phyloP scores from a whole-genome alignment of 2,329 filamentous ascomycete genomes.

The Podosphaera xanthii region DNA sequence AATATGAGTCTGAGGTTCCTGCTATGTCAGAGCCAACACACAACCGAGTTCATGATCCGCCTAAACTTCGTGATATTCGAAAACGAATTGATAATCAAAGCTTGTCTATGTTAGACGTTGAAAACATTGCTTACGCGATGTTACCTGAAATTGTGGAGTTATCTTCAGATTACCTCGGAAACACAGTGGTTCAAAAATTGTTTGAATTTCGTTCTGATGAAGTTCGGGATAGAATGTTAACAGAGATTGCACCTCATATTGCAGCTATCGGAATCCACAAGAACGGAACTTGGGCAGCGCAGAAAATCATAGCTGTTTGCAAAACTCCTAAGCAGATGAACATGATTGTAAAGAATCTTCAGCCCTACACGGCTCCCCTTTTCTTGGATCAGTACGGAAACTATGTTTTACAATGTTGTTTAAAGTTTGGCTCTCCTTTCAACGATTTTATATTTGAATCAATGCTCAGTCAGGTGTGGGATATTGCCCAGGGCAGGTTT shows the following conservation, averaged over 20 bases:
- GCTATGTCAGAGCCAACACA: conserved; percentile 71
- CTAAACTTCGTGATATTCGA: conserved; percentile 80
- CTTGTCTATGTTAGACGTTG: conserved; percentile 66
- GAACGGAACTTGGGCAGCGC: conserved; percentile 96
- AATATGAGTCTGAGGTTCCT: conserved; percentile 67
- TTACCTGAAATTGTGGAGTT: conserved; percentile 89
- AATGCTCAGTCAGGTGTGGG: conserved; percentile 87
- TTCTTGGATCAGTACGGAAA: conserved; percentile 98
- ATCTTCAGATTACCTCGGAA: conserved; percentile 86
- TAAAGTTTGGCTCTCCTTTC: conserved; percentile 71
- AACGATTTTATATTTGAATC: conserved; percentile 97
- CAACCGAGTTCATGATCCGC: conserved; percentile 75
- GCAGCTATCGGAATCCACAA: conserved; percentile 97
- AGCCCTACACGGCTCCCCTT: conserved; percentile 67
- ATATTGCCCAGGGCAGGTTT: conserved; percentile 77
- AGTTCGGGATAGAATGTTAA: conserved; percentile 77
- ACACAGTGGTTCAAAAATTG: conserved; percentile 97
- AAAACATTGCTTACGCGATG: conserved; percentile 82
- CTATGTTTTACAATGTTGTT: conserved; percentile 88
- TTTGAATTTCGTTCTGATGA: conserved; percentile 90
- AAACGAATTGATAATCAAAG: conserved; percentile 95
- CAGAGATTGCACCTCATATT: conserved; percentile 70
- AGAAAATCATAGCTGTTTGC: conserved; percentile 96
- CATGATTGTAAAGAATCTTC: conserved; percentile 63
- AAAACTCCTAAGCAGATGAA: conserved; percentile 57